These are phyloP conservation scores for Actinidia arguta DNA, from an alignment of 179 eudicot species.

Conservation along the genomic window DNA sequence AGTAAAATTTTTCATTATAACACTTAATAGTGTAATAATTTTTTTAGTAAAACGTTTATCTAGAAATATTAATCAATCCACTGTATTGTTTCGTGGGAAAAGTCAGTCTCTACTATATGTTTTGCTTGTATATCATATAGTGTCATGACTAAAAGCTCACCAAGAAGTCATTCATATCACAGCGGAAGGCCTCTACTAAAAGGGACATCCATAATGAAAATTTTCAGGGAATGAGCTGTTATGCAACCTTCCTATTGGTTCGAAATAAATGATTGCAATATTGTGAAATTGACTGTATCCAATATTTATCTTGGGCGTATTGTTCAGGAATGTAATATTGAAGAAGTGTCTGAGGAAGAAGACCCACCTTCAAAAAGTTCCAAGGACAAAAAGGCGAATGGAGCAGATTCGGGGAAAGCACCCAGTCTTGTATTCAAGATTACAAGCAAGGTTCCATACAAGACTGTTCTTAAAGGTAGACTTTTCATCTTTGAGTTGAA, in stretches of 20 bases:
- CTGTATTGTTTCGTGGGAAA: too few relatives aligned
- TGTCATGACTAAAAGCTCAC: too few relatives aligned
- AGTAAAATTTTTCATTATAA: too few relatives aligned
- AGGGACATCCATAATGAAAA: neutral
- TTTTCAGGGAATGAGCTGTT: neutral
- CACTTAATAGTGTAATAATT: too few relatives aligned
- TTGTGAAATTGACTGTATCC: neutral
- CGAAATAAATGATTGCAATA: neutral
- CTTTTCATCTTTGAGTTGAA: neutral
- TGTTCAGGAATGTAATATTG: conserved; percentile 85
- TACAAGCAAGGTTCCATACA: conserved; percentile 92
- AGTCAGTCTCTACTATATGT: too few relatives aligned
- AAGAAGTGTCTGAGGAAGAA: conserved; percentile 89
- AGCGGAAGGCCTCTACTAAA: neutral
- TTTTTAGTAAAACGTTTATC: too few relatives aligned
- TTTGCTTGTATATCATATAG: too few relatives aligned
- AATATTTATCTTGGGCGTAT: conserved; percentile 5
- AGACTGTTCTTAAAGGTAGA: conserved; percentile 95
- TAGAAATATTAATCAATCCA: too few relatives aligned
- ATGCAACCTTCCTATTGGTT: neutral
- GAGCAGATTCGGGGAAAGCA: conserved; percentile 70
- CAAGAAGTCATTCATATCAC: neutral
- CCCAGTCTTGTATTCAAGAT: conserved; percentile 79
- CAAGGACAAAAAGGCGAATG: conserved; percentile 95
- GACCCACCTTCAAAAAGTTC: conserved; percentile 89